Base-by-base conservation (phyloP, 116 monocot species). In the Zostera marina region DNA sequence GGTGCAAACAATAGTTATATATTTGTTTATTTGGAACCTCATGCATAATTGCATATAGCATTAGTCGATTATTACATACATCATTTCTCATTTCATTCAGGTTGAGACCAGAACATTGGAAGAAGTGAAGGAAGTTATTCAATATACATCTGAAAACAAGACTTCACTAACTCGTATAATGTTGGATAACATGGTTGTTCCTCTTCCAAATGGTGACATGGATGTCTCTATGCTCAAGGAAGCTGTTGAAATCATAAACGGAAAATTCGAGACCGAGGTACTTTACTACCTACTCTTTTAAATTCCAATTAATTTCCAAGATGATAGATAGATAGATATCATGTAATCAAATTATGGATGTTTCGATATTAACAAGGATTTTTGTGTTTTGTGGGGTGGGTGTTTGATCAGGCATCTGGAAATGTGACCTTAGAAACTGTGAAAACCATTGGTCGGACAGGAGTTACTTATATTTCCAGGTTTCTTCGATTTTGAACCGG, bases 111-210 rank as follows among this genome's bases (percentile, higher is more conserved):
- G 89, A 62, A 98, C 96, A 20, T 42, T 89, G 44, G 80, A 89
- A 70, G 96, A 98, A 78, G 80, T 98, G 59, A 69, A 75, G 16
- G 81, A 96, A 54, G 72, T 89, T 25, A 59, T 96, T 61, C 23
- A 80, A 32, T 96, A 89, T 69, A 63, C 96, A 51, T 57, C 69
- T 61, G 67, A 80, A 68, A 78, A 82, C 40, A 78, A 59, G 41
- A 89, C 82, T 56, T 78, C 70, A 11, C 76, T 98, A 58, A 76
- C 96, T 14, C 63, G 96, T 56, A 89, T 89, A 76, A 98, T 98
- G 96, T 67, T 98, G 68, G 96, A 98, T 56, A 98, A 98, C 56
- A 98, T 98, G 96, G 83, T 83, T 63, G 73, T 89, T 11, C 89
- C 96, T 73, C 70, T 89, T 49, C 74, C 73, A 61, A 65, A 83